These are phyloP conservation scores for Pythium grandisporangium DNA, from an alignment of 352 stramenopile species.

Conservation along the genomic window DNA sequence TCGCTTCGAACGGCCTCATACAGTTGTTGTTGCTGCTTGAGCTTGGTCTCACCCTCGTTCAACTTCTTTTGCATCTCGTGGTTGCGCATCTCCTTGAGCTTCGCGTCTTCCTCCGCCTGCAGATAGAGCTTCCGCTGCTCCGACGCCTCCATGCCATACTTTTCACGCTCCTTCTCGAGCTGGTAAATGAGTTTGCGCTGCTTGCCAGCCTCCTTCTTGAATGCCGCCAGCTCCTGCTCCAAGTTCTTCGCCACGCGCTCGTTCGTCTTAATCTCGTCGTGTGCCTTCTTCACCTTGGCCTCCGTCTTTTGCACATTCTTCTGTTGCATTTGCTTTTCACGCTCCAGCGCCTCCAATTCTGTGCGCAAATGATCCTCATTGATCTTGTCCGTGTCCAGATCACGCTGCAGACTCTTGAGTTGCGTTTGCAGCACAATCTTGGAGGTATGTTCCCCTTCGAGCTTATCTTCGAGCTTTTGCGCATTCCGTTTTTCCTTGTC, in stretches of 20 bases:
- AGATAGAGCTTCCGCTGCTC: conserved; percentile 83
- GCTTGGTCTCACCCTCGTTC: conserved; percentile 85
- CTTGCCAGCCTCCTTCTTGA: conserved; percentile 81
- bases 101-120: conserved; percentile 72
- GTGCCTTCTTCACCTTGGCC: conserved; percentile 78
- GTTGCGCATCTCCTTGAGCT: conserved; percentile 75
- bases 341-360: conserved; percentile 81
- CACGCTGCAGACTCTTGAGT: conserved; percentile 75
- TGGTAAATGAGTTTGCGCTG: conserved; percentile 88
- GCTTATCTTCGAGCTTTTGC: conserved; percentile 84
- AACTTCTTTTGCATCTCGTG: conserved; percentile 84
- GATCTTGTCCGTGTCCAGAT: conserved; percentile 70
- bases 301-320: conserved; percentile 81
- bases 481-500: conserved; percentile 83
- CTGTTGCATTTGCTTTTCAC: conserved; percentile 78
- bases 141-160: conserved; percentile 82
- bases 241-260: conserved; percentile 87
- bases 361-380: conserved; percentile 61
- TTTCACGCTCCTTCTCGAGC: conserved; percentile 90
- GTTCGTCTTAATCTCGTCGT: conserved; percentile 88
- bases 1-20: conserved; percentile 93
- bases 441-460: conserved; percentile 85
- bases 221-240: conserved; percentile 71
- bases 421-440: conserved; percentile 80
- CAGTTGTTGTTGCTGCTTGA: conserved; percentile 96